Evolutionary conservation across 495 filamentous ascomycete genomes (phyloP), one percentile per base, ranked within the genome.

Genomic region (Rhypophila decipiens): DNA sequence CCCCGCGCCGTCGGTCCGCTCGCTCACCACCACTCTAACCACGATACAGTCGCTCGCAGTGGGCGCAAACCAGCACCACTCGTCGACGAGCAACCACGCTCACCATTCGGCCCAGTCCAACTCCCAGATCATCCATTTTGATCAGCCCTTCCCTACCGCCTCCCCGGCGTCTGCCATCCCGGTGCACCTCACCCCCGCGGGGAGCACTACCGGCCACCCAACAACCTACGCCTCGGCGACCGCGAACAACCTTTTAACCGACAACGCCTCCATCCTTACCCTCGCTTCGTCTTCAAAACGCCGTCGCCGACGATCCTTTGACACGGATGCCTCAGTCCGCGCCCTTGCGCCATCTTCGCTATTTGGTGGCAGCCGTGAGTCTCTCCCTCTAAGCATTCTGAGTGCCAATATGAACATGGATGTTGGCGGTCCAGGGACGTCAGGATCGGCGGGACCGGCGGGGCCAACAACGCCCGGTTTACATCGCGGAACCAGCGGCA

Each of bases 261-360:
- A 98, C 59, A 90, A 98, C 60, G 93, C 93, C 1, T 96, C 90
- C 15, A 91, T 97, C 47, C 77, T 98, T 21, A 98, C 93, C 0
- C 77, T 98, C n/a, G 93, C 93, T 1, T 96, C 90, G 5, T 96
- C 90, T 0, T 95, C 90, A 18, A 95, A 96, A 63, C 80, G 85
- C 22, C 84, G 88, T 37, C 85, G 93, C 17, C 76, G 93, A 33
- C 87, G 89, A 50, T 95, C 88, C 1, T 76, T 96, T 57, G 93
- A 98, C 64, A 97, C 94, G 0, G 91, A 97, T 64, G 94, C 94
- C 2, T 96, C 90, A 0, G 85, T 96, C 15, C 88, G 93, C 36
- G 93, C 88, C 2, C 75, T 98, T 20, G 88, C 93, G 1, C 93
- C 93, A 0, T 94, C 89, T 0, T 95, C 88, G 0, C 69, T 96